Percentiles rank a stretch among this genome's conserved stretches.
Evolutionary conservation across 192 early-diverging fungal species (phyloP).

Genomic region (Coemansia sp.): DNA sequence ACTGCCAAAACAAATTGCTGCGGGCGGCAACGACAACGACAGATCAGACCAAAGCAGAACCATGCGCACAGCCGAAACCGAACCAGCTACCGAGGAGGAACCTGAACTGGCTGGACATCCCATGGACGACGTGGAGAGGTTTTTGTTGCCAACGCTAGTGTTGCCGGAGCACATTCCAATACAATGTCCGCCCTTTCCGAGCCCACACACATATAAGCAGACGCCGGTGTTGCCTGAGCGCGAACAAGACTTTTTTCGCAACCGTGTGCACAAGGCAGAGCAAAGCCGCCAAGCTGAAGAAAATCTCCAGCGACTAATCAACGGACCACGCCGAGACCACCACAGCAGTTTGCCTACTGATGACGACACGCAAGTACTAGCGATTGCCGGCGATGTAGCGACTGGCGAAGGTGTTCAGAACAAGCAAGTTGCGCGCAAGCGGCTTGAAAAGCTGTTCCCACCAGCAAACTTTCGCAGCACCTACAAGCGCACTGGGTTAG

Average conservation of each 20-base stretch:
- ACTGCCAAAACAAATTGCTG: not conserved
- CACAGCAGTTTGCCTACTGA: not conserved
- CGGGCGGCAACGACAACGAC: not conserved
- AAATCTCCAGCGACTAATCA: slow-evolving; percentile 53
- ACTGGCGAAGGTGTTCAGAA: not conserved
- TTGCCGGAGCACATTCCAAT: slow-evolving; percentile 41
- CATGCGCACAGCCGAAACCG: not conserved
- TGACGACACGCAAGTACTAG: not conserved
- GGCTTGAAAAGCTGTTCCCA: slow-evolving; percentile 40
- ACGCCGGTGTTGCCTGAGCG: slow-evolving; percentile 51
- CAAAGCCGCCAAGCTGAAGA: slow-evolving; percentile 56
- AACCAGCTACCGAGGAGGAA: not conserved
- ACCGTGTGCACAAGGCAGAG: slow-evolving; percentile 54
- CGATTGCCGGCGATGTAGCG: not conserved
- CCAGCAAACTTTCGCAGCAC: slow-evolving; percentile 46
- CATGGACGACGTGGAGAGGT: slow-evolving; percentile 22
- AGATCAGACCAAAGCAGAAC: not conserved
- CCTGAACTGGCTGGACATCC: not conserved
- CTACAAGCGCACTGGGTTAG: slow-evolving; percentile 46
- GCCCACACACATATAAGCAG: slow-evolving; percentile 51
- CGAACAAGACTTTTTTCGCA: slow-evolving; percentile 55
- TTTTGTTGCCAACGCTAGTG: slow-evolving; percentile 24
- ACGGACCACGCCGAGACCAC: slow-evolving; percentile 23
- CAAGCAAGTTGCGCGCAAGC: slow-evolving; percentile 28
- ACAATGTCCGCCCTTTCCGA: slow-evolving; percentile 48